phyloP scores from a whole-genome alignment of 441 rosid genomes.

The Aleurites moluccanus region DNA sequence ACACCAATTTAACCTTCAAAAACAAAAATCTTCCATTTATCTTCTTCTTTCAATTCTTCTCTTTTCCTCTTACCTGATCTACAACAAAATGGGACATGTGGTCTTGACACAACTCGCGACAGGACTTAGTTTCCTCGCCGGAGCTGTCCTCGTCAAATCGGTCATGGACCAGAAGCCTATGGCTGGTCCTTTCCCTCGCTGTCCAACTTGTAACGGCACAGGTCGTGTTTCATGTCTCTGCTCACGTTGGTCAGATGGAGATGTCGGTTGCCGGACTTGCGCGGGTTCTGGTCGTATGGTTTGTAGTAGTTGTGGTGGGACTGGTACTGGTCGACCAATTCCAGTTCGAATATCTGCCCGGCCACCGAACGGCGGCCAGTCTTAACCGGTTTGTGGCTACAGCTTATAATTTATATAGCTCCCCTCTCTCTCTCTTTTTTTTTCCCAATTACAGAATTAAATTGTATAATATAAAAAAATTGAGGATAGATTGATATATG shows the following conservation, averaged over 20 bases:
- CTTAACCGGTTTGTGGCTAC: slow-evolving; percentile 18
- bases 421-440: neutral
- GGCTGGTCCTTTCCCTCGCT: slow-evolving; percentile 73
- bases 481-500: slow-evolving; percentile 8
- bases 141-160: slow-evolving; percentile 80
- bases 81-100: slow-evolving; percentile 53
- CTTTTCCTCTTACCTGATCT: neutral
- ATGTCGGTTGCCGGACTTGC: slow-evolving; percentile 82
- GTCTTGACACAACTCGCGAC: slow-evolving; percentile 80
- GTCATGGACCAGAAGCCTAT: slow-evolving; percentile 81
- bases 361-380: slow-evolving; percentile 45
- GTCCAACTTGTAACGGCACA: slow-evolving; percentile 79
- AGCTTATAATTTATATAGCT: neutral
- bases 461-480: slow-evolving; percentile 9
- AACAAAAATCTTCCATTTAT: neutral
- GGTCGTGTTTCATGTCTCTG: slow-evolving; percentile 82
- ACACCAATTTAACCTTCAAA: slow-evolving; percentile 2
- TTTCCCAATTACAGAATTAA: neutral
- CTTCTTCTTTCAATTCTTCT: too few species aligned
- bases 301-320: slow-evolving; percentile 88
- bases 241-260: slow-evolving; percentile 91
- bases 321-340: slow-evolving; percentile 83
- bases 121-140: slow-evolving; percentile 87
- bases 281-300: slow-evolving; percentile 83
- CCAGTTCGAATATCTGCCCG: slow-evolving; percentile 71